A percentile compares a stretch with the other conserved stretches of the same genome.
phyloP scores from a whole-genome alignment of 23 red algal genomes.

The Gracilaria caudata region DNA sequence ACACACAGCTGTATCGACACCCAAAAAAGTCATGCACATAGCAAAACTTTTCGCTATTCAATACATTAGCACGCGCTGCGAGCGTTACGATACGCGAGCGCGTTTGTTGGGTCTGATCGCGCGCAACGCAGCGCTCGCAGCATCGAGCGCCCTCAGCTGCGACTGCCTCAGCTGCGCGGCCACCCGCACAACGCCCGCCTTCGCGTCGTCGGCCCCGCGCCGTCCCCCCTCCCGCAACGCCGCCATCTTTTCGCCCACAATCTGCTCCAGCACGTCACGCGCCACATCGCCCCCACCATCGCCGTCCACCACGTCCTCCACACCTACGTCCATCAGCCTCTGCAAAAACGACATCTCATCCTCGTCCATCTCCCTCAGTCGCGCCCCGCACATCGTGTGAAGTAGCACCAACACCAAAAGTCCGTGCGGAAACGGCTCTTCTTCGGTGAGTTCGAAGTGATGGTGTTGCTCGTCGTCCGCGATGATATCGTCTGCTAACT shows the following conservation, averaged over 20 bases:
- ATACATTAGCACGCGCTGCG: too few relatives aligned
- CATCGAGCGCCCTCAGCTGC: too few relatives aligned
- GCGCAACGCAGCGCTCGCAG: too few relatives aligned
- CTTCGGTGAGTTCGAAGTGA: slow-evolving; percentile 20
- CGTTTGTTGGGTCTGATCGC: too few relatives aligned
- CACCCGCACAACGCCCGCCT: neutral
- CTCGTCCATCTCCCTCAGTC: neutral
- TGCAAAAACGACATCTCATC: slow-evolving; percentile 1
- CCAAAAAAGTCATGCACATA: too few relatives aligned
- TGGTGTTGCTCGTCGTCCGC: slow-evolving; percentile 18
- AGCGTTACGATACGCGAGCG: too few relatives aligned
- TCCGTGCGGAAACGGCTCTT: slow-evolving; percentile 12
- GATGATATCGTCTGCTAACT: neutral
- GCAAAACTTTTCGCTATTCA: too few relatives aligned
- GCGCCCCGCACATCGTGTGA: neutral
- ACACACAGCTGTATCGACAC: too few relatives aligned
- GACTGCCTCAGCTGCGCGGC: neutral
- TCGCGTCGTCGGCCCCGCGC: neutral
- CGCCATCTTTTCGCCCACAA: too few relatives aligned
- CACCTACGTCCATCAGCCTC: too few relatives aligned
- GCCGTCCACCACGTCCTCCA: neutral
- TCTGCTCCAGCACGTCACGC: too few relatives aligned
- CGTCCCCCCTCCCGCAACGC: too few relatives aligned
- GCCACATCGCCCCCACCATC: neutral
- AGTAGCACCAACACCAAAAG: slow-evolving; percentile 18